A percentile compares a stretch with the other conserved stretches of the same genome.
Evolutionary conservation across 768 basidiomycete genomes (phyloP).

Genomic region (Plicaturopsis crispa): DNA sequence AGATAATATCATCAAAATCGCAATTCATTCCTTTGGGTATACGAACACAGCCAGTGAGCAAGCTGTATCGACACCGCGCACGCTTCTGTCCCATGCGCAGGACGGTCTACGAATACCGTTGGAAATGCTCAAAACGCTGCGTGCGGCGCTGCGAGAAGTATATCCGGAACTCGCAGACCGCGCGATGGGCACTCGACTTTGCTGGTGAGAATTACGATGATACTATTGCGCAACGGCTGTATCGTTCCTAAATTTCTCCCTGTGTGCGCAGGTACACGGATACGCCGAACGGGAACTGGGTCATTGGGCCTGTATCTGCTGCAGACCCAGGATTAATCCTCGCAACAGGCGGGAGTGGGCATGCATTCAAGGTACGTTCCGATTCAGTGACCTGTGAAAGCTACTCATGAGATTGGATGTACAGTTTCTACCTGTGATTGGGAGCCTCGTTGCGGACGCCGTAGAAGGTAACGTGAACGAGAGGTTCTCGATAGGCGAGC

Average conservation of each 20-base stretch:
- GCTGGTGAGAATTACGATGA: slow-evolving; percentile 55
- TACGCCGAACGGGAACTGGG: slow-evolving; percentile 80
- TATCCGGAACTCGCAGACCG: slow-evolving; percentile 79
- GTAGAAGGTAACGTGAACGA: slow-evolving; percentile 56
- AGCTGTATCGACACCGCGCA: slow-evolving; percentile 69
- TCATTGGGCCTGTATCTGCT: slow-evolving; percentile 70
- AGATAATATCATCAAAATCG: slow-evolving; percentile 68
- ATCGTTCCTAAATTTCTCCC: background rate
- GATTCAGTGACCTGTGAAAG: slow-evolving; percentile 8
- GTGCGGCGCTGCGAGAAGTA: slow-evolving; percentile 42
- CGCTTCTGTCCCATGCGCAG: slow-evolving; percentile 51
- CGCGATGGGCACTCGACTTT: slow-evolving; percentile 72
- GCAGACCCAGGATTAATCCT: slow-evolving; percentile 54
- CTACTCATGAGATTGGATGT: background rate
- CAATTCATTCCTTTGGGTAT: slow-evolving; percentile 70
- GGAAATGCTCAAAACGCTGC: slow-evolving; percentile 38
- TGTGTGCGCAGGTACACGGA: slow-evolving; percentile 71
- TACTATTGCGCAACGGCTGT: no score
- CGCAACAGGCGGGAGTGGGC: slow-evolving; percentile 85
- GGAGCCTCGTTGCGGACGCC: slow-evolving; percentile 65
- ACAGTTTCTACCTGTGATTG: slow-evolving; percentile 85
- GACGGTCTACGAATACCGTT: slow-evolving; percentile 63
- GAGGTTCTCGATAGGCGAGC: slow-evolving; percentile 63
- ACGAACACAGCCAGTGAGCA: slow-evolving; percentile 33
- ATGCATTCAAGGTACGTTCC: slow-evolving; percentile 68